These are phyloP conservation scores for Taphrina confusa DNA, from an alignment of 1,139 yeast genomes.

Conservation along the genomic window DNA sequence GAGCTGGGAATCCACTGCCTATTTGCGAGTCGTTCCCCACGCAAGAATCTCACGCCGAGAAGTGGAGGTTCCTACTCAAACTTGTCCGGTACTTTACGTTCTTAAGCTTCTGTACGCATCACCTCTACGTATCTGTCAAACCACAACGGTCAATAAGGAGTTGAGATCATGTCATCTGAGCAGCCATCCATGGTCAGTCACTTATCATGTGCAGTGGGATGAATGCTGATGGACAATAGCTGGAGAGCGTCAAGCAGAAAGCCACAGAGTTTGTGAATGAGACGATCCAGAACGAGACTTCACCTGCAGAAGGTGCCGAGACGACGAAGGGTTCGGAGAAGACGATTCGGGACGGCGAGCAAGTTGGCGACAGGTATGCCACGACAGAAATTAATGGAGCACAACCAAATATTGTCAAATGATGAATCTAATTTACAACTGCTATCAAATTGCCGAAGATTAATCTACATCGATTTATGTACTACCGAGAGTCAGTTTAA, in stretches of 20 bases:
- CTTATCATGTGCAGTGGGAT: neutral
- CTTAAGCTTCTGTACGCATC: too few relatives aligned
- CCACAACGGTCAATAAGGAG: too few relatives aligned
- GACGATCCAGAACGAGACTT: slow-evolving; percentile 26
- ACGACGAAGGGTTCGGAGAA: slow-evolving; percentile 15
- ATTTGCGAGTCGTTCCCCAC: too few relatives aligned
- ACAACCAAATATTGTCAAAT: slow-evolving; percentile 25
- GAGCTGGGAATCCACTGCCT: too few relatives aligned
- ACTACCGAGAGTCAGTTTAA: too few relatives aligned
- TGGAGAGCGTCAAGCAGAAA: slow-evolving; percentile 24
- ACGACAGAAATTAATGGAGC: slow-evolving; percentile 33
- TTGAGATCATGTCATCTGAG: slow-evolving; percentile 4
- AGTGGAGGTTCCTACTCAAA: too few relatives aligned
- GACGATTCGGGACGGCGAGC: slow-evolving; percentile 26
- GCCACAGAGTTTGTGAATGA: slow-evolving; percentile 24
- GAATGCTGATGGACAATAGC: slow-evolving; percentile 2
- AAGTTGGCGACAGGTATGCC: slow-evolving; percentile 26
- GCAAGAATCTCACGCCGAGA: too few relatives aligned
- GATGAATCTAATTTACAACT: neutral
- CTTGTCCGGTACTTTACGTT: too few relatives aligned
- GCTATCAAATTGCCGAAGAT: neutral
- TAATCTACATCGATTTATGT: neutral
- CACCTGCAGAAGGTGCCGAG: slow-evolving; percentile 6
- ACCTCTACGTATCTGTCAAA: too few relatives aligned
- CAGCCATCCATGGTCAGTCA: slow-evolving; percentile 14